phyloP scores from a whole-genome alignment of 345 rosid genomes.

The Euphorbia lathyris region DNA sequence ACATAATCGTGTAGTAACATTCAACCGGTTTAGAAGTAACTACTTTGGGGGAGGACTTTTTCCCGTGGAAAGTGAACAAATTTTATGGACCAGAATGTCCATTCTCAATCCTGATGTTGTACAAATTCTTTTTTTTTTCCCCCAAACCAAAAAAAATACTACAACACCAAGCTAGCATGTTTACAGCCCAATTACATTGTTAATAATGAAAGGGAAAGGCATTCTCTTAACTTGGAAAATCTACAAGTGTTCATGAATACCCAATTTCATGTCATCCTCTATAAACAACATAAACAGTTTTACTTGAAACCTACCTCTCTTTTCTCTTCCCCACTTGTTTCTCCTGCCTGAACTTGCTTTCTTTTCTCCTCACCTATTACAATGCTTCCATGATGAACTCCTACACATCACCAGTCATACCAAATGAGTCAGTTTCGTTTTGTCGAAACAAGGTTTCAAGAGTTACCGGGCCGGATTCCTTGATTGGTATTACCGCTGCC shows the following conservation, averaged over 20 bases:
- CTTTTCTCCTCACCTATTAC: constrained; percentile 37
- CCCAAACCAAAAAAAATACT: neutral
- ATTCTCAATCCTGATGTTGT: too few species aligned
- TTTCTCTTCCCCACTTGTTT: constrained; percentile 44
- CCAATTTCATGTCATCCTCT: constrained; percentile 14
- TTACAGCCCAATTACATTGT: too few species aligned
- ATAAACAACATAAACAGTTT: constrained; percentile 17
- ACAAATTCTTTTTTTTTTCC: too few species aligned
- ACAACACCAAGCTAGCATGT: too few species aligned
- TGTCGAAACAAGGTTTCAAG: neutral
- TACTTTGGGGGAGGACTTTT: too few species aligned
- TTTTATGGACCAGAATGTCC: too few species aligned
- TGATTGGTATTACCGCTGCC: constrained; percentile 25
- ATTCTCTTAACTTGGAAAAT: too few species aligned
- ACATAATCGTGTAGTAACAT: too few species aligned
- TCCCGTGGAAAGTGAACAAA: too few species aligned
- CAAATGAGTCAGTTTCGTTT: neutral
- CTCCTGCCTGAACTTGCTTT: constrained; percentile 41
- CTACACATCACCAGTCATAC: constrained; percentile 16
- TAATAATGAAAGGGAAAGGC: too few species aligned
- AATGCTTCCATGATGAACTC: constrained; percentile 43
- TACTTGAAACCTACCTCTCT: constrained; percentile 31
- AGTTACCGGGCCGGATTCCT: constrained; percentile 35
- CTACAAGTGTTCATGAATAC: neutral
- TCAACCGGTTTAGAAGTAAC: too few species aligned